These are phyloP conservation scores for Nemania diffusa DNA, from an alignment of 2,329 filamentous ascomycete species.

Conservation along the genomic window DNA sequence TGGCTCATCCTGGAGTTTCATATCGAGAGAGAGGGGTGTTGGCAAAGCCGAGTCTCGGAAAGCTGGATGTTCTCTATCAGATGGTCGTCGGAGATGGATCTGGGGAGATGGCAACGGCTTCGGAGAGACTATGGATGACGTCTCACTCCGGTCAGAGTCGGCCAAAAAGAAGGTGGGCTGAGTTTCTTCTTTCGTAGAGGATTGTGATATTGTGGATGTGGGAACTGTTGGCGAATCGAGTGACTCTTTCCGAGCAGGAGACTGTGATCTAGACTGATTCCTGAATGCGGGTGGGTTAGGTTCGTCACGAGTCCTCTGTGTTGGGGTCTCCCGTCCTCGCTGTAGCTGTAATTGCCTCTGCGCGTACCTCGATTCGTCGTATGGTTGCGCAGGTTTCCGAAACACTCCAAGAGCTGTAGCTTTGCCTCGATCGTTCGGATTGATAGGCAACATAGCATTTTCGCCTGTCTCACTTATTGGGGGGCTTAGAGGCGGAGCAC, in stretches of 20 bases:
- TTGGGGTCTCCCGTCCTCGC: slow-evolving; percentile 74
- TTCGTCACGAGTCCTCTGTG: slow-evolving; percentile 57
- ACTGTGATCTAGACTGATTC: slow-evolving; percentile 60
- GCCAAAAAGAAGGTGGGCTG: slow-evolving; percentile 56
- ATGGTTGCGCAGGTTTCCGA: slow-evolving; percentile 78
- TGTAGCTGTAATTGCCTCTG: slow-evolving; percentile 85
- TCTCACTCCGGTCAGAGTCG: slow-evolving; percentile 56
- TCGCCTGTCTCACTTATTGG: slow-evolving; percentile 79
- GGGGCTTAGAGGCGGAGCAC: slow-evolving; percentile 69
- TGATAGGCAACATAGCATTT: slow-evolving; percentile 70
- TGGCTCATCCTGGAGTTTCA: slow-evolving; percentile 47
- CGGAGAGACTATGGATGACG: slow-evolving; percentile 42
- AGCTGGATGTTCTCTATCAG: slow-evolving; percentile 66
- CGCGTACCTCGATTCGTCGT: slow-evolving; percentile 86
- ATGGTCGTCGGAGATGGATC: slow-evolving; percentile 58
- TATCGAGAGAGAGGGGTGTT: slow-evolving; percentile 54
- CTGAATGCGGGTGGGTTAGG: slow-evolving; percentile 56
- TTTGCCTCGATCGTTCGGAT: slow-evolving; percentile 74
- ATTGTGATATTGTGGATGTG: slow-evolving; percentile 44
- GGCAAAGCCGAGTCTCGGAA: slow-evolving; percentile 59
- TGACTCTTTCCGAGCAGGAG: slow-evolving; percentile 54
- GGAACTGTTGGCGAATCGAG: slow-evolving; percentile 47
- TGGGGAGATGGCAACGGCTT: slow-evolving; percentile 48
- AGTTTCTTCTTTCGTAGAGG: slow-evolving; percentile 50
- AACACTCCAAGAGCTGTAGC: slow-evolving; percentile 51